Evolutionary conservation across 2,329 filamentous ascomycete species (phyloP), one percentile per base, ranked within the genome.

Genomic region (Shiraia bambusicola): DNA sequence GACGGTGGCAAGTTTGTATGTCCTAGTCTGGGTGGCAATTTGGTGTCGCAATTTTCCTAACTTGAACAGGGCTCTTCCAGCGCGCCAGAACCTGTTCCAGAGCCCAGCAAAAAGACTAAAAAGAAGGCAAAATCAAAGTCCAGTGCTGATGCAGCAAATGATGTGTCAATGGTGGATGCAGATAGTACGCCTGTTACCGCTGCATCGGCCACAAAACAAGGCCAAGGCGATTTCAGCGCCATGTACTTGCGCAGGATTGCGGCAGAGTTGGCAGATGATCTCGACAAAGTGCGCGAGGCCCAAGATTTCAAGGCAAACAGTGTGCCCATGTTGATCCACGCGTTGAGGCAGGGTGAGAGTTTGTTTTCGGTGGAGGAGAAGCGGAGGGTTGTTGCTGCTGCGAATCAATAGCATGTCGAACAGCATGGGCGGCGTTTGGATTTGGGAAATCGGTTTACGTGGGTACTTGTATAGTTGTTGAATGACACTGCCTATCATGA

Each of bases 221-320:
- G 35, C 3, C 45, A 55, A 3, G 62, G 66, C 9, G 58, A 63
- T 24, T 88, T 88, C 67, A 73, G 77, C 7, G 72, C 81, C 8
- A 84, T 81, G 63, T 89, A 89, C 65, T 77, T 90, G 33, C 81
- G 85, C 56, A 81, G 80, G 45, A 73, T 82, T 5, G 87, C 86
- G 0, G 72, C 76, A 36, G 86, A 90, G 63, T 82, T 91, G 41
- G 81, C 83, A 10, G 83, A 88, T 52, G 87, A 90, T 62, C 75
- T 91, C 27, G 82, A 88, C 69, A 81, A 82, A 65, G 74, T 89
- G 47, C 80, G 86, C 50, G 63, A 65, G 28, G 83, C 86, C 8
- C 79, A 82, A 54, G 87, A 90, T 67, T 91, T 89, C 70, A 83
- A 81, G 60, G 72, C 73, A 44, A 81, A 82, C 37, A 76, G 71